Evolutionary conservation across 2,329 filamentous ascomycete species (phyloP).

Genomic region (Epichloe elymi): DNA sequence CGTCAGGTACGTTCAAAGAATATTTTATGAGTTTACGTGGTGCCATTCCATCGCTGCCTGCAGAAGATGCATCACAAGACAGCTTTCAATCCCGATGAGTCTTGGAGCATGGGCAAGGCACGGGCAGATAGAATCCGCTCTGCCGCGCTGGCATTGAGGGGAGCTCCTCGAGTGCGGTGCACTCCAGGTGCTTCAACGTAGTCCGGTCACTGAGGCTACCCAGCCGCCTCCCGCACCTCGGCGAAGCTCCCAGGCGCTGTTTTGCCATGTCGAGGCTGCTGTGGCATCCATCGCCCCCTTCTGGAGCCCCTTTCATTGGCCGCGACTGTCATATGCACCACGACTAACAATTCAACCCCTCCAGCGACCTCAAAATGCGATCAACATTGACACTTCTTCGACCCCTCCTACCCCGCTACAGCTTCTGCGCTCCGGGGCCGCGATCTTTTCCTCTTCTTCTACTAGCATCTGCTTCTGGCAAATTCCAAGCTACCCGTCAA

Average conservation of each 20-base stretch:
- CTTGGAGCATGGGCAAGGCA: too few relatives aligned
- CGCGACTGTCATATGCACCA: conserved; percentile 8
- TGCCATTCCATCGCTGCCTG: background rate
- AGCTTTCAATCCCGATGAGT: too few relatives aligned
- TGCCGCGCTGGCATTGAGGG: too few relatives aligned
- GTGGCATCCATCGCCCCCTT: background rate
- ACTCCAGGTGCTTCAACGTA: too few relatives aligned
- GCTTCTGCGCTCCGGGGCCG: conserved; percentile 24
- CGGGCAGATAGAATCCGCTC: too few relatives aligned
- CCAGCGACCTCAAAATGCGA: conserved; percentile 31
- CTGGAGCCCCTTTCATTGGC: conserved; percentile 1
- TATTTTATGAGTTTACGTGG: background rate
- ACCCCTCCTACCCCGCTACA: conserved; percentile 35
- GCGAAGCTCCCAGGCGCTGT: background rate
- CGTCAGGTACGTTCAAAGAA: conserved; percentile 1
- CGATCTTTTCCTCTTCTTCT: conserved; percentile 29
- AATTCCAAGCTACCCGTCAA: conserved; percentile 27
- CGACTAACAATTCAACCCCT: conserved; percentile 27
- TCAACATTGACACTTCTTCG: conserved; percentile 24
- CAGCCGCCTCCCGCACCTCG: background rate
- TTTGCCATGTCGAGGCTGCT: background rate
- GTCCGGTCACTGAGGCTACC: background rate
- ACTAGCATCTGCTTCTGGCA: conserved; percentile 28
- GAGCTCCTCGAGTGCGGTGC: too few relatives aligned
- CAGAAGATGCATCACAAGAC: background rate